These are phyloP conservation scores for Lycium barbarum DNA, from an alignment of 257 asterid genomes.

Conservation along the genomic window DNA sequence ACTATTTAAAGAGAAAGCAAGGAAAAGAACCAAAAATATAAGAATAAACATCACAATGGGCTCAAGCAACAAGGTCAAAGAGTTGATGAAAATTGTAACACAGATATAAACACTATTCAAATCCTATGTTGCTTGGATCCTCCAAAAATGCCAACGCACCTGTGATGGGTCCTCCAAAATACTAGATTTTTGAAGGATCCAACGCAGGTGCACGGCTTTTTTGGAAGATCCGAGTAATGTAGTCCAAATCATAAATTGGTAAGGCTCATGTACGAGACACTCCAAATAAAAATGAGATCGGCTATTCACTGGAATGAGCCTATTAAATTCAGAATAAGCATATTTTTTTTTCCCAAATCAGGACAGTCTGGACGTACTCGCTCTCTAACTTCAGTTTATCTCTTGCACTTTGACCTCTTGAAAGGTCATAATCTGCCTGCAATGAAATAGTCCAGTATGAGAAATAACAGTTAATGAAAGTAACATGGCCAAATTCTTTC, in stretches of 20 bases:
- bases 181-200: background rate
- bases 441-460: constrained; percentile 39
- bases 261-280: background rate
- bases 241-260: constrained; percentile 14
- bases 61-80: constrained; percentile 7
- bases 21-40: constrained; percentile 29
- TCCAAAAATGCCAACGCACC: background rate
- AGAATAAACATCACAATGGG: constrained; percentile 16
- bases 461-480: constrained; percentile 35
- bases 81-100: background rate
- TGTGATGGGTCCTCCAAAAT: background rate
- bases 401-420: constrained; percentile 71
- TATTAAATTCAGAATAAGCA: background rate
- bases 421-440: constrained; percentile 82
- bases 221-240: background rate
- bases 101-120: background rate
- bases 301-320: background rate
- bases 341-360: background rate
- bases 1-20: constrained; percentile 31
- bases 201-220: background rate
- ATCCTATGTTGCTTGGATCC: background rate
- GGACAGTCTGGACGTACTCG: constrained; percentile 60
- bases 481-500: constrained; percentile 22
- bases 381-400: constrained; percentile 72
- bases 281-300: background rate